A percentile compares a stretch with the other conserved stretches of the same genome.
phyloP scores from a whole-genome alignment of 2,329 filamentous ascomycete genomes.

The Talaromyces sp. region DNA sequence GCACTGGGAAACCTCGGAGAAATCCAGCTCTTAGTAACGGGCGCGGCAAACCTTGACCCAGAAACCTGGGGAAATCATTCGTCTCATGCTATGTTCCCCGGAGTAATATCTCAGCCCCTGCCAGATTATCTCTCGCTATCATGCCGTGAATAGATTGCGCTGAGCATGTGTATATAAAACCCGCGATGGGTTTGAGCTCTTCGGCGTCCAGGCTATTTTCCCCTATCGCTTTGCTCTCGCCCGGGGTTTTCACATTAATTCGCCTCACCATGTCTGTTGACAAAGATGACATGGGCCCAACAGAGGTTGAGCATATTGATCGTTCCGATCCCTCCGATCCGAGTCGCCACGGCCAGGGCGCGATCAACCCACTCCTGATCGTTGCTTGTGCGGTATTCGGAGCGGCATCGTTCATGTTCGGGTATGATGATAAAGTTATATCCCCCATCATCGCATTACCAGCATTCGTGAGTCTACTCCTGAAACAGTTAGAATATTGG shows the following conservation, averaged over 20 bases:
- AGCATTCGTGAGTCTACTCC: conserved; percentile 27
- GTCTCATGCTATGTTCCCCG: not conserved
- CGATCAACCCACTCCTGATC: conserved; percentile 30
- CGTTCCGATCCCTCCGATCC: not conserved
- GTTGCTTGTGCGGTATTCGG: conserved; percentile 33
- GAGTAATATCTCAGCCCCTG: not conserved
- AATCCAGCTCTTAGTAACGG: conserved; percentile 6
- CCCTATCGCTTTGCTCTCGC: conserved; percentile 4
- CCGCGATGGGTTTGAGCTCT: conserved; percentile 4
- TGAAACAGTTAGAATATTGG: not conserved
- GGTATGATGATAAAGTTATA: conserved; percentile 38
- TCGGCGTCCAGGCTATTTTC: not conserved
- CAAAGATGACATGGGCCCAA: conserved; percentile 8
- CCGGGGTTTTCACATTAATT: conserved; percentile 3
- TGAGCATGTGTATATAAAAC: conserved; percentile 1
- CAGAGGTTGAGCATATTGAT: conserved; percentile 27
- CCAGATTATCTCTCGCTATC: not conserved
- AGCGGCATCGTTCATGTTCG: conserved; percentile 37
- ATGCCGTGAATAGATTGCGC: not conserved
- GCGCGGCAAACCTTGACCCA: not conserved
- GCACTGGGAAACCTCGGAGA: conserved; percentile 23
- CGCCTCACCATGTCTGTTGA: conserved; percentile 9
- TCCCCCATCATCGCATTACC: conserved; percentile 33
- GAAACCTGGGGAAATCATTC: conserved; percentile 12
- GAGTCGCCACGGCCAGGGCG: conserved; percentile 13